Evolutionary conservation across 2,329 filamentous ascomycete genomes (phyloP), one percentile per base, ranked within the genome.

Genomic region (Colletotrichum salicis): DNA sequence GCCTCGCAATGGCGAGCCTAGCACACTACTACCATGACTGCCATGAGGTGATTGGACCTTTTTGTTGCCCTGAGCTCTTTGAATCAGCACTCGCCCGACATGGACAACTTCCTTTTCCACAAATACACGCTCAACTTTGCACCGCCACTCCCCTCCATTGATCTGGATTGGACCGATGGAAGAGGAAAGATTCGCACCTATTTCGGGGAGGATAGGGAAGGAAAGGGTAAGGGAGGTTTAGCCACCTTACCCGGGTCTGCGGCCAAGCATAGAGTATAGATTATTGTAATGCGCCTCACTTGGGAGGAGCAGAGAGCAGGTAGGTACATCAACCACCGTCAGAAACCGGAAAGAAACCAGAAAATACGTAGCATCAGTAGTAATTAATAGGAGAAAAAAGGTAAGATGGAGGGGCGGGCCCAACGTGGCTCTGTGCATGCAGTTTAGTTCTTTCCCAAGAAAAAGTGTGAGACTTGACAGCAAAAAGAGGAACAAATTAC

Each of bases 391-490:
- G 37, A 61, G 27, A 11, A 48, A 2, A 22, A 11, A 10, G 19
- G 2, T 37, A 22, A 58, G 33, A 48, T n/a, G 41, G 19, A 48
- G 41, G 41, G 19, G 41, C 41, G 41, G 41, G 19, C 41, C 41
- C 41, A 48, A 48, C 22, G 29, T 62, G 45, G 59, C 59, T 62
- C 29, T 12, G 29, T 52, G 59, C 45, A 62, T 62, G 59, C 59
- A 62, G 59, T 52, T 52, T 19, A 48, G 41, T 48, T 48, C 19
- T 48, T 22, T 52, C 45, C 58, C 2, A 19, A 10, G 27, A 29
- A 29, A 29, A 29, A 57, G 6, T 15, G 33, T 41, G 35, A 35
- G 35, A 60, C 19, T 45, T 45, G 35, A 31, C 58, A 60, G 35
- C 33, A 35, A 12, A 19, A 41, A 41, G 37, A 41, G 13, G 37